Base-by-base conservation (phyloP, 179 eudicot species). In the Pouteria campechiana region DNA sequence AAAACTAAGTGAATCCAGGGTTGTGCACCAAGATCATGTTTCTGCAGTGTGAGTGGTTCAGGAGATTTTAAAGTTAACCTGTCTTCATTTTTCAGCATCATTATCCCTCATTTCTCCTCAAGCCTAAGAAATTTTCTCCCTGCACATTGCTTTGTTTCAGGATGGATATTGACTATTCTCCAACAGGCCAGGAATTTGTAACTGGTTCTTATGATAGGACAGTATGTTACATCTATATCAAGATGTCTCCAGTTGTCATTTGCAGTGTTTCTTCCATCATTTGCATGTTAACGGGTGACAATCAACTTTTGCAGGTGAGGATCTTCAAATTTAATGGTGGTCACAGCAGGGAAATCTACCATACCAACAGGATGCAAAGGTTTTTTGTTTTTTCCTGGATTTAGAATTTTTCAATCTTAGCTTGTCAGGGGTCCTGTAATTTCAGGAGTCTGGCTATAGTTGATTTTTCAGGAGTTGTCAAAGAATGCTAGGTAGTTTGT, bases 341-440 rank as follows among this genome's bases (percentile, higher is more conserved):
- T 15, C 95, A 90, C 48, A 90, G 98, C 68, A 68, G 87, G 61
- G 95, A 90, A 73, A 73, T 90, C 35, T 90, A 85, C 73, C 98
- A 90, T 46, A 81, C 98, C 10, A 90, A 90, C 74, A 74, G 98
- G 65, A 90, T 90, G 98, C 98, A 90, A 64, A 81, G 98, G 98
- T 90, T 41, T 52, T 64, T n/a, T n/a, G n/a, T n/a, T n/a, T n/a
- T n/a, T n/a, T n/a, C n/a, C n/a, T n/a, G n/a, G n/a, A n/a, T n/a
- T n/a, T n/a, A n/a, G n/a, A n/a, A n/a, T n/a, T n/a, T n/a, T n/a
- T n/a, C n/a, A n/a, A n/a, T n/a, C n/a, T n/a, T n/a, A n/a, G n/a
- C n/a, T n/a, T n/a, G n/a, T n/a, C n/a, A n/a, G n/a, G n/a, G n/a
- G n/a, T n/a, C n/a, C n/a, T n/a, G n/a, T n/a, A n/a, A n/a, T n/a